Percentiles rank a stretch among this genome's conserved stretches.
Evolutionary conservation across 306 rosid species (phyloP).

Genomic region (Pyrus communis): DNA sequence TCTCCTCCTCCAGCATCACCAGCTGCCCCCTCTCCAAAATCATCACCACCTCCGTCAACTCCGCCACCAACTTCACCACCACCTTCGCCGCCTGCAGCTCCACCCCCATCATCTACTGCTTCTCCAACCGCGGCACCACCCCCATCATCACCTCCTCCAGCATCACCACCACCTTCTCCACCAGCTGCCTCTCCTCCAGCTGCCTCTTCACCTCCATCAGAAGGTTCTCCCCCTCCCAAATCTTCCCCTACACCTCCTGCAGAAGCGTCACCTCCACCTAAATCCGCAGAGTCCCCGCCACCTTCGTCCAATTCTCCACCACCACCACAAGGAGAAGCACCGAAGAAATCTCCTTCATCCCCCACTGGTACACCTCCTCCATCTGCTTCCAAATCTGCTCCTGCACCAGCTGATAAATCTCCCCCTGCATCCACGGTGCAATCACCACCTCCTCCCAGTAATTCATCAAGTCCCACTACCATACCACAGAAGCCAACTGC

Average conservation of each 20-base stretch:
- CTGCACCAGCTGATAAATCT: slow-evolving; percentile 26
- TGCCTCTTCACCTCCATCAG: slow-evolving; percentile 23
- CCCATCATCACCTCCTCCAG: slow-evolving; percentile 28
- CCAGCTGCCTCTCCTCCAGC: slow-evolving; percentile 29
- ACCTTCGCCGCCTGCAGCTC: slow-evolving; percentile 21
- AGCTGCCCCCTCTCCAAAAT: slow-evolving; percentile 14
- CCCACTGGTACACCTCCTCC: slow-evolving; percentile 48
- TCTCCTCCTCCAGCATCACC: slow-evolving; percentile 10
- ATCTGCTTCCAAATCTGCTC: slow-evolving; percentile 34
- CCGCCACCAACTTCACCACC: slow-evolving; percentile 38
- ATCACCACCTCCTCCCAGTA: slow-evolving; percentile 54
- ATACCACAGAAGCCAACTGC: slow-evolving; percentile 56
- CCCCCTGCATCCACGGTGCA: slow-evolving; percentile 41
- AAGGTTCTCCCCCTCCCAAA: slow-evolving; percentile 46
- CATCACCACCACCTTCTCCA: slow-evolving; percentile 27
- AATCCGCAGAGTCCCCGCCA: slow-evolving; percentile 34
- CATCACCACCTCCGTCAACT: slow-evolving; percentile 32
- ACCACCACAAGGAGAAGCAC: slow-evolving; percentile 37
- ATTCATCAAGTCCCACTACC: slow-evolving; percentile 25
- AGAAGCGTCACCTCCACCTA: slow-evolving; percentile 42
- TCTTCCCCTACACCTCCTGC: slow-evolving; percentile 38
- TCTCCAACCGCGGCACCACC: slow-evolving; percentile 25
- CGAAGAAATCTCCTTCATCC: slow-evolving; percentile 40
- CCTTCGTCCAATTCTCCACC: slow-evolving; percentile 46
- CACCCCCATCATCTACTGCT: background rate